Evolutionary conservation across 2,329 filamentous ascomycete species (phyloP).

Genomic region (Diaporthe aspalathi): DNA sequence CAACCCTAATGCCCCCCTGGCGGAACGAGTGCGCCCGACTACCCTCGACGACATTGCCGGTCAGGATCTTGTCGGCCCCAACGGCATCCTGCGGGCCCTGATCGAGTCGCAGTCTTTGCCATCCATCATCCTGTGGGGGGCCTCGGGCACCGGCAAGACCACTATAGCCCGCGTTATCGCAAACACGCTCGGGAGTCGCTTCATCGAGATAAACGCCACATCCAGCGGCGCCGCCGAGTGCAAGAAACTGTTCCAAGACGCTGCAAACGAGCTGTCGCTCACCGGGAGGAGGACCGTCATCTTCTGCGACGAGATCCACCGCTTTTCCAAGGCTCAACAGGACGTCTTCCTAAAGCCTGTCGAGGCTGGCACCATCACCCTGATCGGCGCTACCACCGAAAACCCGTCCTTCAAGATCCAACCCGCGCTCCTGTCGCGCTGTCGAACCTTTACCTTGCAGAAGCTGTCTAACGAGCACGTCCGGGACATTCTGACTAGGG

Average conservation of each 20-base stretch:
- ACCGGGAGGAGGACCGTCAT: conserved; percentile 94
- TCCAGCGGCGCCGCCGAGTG: conserved; percentile 88
- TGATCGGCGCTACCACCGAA: conserved; percentile 96
- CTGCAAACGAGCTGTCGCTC: conserved; percentile 80
- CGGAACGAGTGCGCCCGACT: conserved; percentile 91
- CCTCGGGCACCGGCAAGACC: conserved; percentile 84
- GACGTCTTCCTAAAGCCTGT: conserved; percentile 95
- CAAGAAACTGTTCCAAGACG: conserved; percentile 91
- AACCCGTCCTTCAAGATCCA: conserved; percentile 96
- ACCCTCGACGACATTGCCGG: conserved; percentile 88
- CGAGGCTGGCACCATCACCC: conserved; percentile 87
- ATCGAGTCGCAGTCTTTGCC: conserved; percentile 89
- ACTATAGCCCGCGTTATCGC: conserved; percentile 94
- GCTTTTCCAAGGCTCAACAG: conserved; percentile 92
- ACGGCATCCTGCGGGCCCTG: conserved; percentile 85
- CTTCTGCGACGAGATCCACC: conserved; percentile 97
- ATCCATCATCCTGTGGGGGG: conserved; percentile 95
- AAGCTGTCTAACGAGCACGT: conserved; percentile 81
- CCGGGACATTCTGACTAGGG: conserved; percentile 78
- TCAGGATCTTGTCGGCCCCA: conserved; percentile 87
- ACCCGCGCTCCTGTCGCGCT: conserved; percentile 86
- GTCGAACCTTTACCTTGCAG: conserved; percentile 87
- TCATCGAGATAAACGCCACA: conserved; percentile 96
- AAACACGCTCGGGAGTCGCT: conserved; percentile 81
- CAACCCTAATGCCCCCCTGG: conserved; percentile 81